A percentile compares a stretch with the other conserved stretches of the same genome.
These are phyloP conservation scores for Mallotus japonicus DNA, from an alignment of 441 rosid species.

Conservation along the genomic window DNA sequence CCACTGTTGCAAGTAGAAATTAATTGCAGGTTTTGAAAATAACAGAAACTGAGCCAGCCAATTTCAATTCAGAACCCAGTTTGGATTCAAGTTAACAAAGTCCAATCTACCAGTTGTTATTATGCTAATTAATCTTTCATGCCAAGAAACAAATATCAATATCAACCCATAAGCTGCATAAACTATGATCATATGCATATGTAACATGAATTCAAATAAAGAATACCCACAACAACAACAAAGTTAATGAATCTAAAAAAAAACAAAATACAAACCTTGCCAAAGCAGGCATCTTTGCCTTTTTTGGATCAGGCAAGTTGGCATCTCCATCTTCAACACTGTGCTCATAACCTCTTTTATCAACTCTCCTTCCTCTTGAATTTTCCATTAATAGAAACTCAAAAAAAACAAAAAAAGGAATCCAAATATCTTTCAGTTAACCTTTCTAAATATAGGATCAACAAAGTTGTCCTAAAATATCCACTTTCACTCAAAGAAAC, in stretches of 20 bases:
- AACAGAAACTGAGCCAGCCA: background rate
- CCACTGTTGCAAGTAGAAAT: background rate
- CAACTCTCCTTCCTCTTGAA: slow-evolving; percentile 46
- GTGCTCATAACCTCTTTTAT: slow-evolving; percentile 63
- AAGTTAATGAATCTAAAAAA: background rate
- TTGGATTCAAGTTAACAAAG: slow-evolving; percentile 11
- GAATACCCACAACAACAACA: background rate
- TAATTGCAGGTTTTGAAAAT: background rate
- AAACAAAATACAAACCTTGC: slow-evolving; percentile 55
- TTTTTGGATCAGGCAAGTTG: slow-evolving; percentile 56
- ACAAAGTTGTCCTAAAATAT: background rate
- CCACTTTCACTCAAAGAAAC: slow-evolving; percentile 31
- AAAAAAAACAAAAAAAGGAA: background rate
- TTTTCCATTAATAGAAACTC: slow-evolving; percentile 58
- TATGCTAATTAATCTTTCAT: background rate
- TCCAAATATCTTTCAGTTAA: background rate
- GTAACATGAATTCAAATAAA: background rate
- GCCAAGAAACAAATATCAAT: slow-evolving; percentile 3
- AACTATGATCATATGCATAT: background rate
- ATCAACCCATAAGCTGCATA: background rate
- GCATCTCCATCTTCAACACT: slow-evolving; percentile 51
- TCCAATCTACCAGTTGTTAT: background rate
- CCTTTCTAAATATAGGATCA: slow-evolving; percentile 12
- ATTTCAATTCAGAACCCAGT: slow-evolving; percentile 4
- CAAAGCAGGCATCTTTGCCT: slow-evolving; percentile 75